phyloP scores from a whole-genome alignment of 106 monocot genomes.

The Narthecium ossifragum region DNA sequence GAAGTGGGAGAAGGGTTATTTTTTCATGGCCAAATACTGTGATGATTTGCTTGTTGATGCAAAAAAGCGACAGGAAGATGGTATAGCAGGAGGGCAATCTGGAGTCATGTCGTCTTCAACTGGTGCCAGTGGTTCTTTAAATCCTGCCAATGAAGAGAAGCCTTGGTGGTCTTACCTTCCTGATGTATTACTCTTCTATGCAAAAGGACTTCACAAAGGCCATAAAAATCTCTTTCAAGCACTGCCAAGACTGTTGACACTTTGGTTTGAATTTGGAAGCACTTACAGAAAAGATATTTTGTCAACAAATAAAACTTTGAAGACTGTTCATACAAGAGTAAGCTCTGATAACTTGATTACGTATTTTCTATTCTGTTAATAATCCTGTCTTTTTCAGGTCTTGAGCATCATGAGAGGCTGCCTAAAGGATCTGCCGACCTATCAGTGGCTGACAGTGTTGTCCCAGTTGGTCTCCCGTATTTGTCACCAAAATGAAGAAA shows the following conservation, averaged over 20 bases:
- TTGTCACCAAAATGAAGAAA: conserved; percentile 90
- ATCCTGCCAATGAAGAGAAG: conserved; percentile 54
- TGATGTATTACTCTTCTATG: conserved; percentile 79
- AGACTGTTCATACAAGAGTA: conserved; percentile 76
- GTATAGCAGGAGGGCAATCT: conserved; percentile 13
- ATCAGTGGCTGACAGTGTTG: conserved; percentile 94
- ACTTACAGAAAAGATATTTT: conserved; percentile 56
- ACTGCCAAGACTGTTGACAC: conserved; percentile 82
- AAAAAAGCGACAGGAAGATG: conserved; percentile 86
- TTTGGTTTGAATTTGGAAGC: conserved; percentile 99
- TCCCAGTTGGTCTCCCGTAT: conserved; percentile 94
- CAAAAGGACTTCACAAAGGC: conserved; percentile 91
- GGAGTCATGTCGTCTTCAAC: conserved; percentile 28
- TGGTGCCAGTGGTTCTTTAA: conserved; percentile 26
- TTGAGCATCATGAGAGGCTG: conserved; percentile 89
- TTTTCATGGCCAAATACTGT: conserved; percentile 90
- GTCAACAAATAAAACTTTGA: conserved; percentile 48
- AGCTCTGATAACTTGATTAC: neutral
- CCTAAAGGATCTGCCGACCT: conserved; percentile 91
- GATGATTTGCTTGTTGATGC: conserved; percentile 98
- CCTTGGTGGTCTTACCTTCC: conserved; percentile 94
- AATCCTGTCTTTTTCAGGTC: conserved; percentile 31
- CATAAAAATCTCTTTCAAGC: conserved; percentile 96
- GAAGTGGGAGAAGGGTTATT: conserved; percentile 95
- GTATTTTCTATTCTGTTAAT: neutral